Evolutionary conservation across 306 rosid genomes (phyloP).

Genomic region (Malus fusca): DNA sequence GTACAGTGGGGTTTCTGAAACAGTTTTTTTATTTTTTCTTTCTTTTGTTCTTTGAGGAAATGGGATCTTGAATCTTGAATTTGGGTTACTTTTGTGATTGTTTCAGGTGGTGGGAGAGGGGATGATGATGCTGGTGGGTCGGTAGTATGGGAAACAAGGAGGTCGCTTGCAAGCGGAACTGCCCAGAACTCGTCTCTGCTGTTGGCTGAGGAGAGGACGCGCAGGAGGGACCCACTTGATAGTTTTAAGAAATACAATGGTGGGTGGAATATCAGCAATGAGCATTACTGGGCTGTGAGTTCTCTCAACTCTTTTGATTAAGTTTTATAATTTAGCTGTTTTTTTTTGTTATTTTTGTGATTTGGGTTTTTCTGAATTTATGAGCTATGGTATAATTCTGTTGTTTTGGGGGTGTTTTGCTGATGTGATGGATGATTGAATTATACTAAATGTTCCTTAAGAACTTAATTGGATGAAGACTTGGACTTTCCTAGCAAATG

Average conservation of each 20-base stretch:
- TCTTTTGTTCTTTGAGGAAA: not conserved
- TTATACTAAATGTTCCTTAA: slow-evolving; percentile 26
- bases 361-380: not conserved
- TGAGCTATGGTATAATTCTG: not conserved
- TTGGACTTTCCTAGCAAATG: slow-evolving; percentile 76
- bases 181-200: slow-evolving; percentile 36
- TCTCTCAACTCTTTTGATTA: not conserved
- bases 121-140: slow-evolving; percentile 4
- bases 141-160: slow-evolving; percentile 45
- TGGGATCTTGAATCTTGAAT: not conserved
- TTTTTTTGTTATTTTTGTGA: not conserved
- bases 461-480: slow-evolving; percentile 53
- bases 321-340: not conserved
- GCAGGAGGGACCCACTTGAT: slow-evolving; percentile 47
- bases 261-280: slow-evolving; percentile 80
- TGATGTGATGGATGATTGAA: not conserved
- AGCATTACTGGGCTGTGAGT: slow-evolving; percentile 56
- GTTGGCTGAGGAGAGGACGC: slow-evolving; percentile 52
- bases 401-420: not conserved
- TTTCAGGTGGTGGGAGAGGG: slow-evolving; percentile 11
- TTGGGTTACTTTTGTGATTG: not conserved
- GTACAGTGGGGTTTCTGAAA: not conserved
- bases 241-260: slow-evolving; percentile 42
- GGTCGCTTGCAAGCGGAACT: slow-evolving; percentile 28
- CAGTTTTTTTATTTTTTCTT: no score